phyloP scores from a whole-genome alignment of 352 stramenopile genomes.

The Phytopythium chamaehyphon region DNA sequence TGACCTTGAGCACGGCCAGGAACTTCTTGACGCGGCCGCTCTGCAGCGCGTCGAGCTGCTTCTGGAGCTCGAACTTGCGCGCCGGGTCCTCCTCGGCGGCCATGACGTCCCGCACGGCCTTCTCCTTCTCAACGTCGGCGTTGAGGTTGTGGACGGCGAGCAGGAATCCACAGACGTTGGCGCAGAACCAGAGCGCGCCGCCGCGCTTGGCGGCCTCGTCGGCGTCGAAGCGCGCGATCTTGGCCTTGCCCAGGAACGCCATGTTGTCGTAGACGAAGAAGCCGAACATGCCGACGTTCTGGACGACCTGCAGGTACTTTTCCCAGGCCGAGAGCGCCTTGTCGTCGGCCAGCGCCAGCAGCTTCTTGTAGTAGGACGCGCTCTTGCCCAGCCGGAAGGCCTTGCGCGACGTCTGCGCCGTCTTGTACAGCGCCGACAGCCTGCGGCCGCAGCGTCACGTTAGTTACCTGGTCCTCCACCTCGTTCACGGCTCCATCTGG shows the following conservation, averaged over 20 bases:
- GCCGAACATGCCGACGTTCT: conserved; percentile 79
- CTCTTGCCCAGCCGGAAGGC: conserved; percentile 85
- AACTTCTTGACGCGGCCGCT: conserved; percentile 76
- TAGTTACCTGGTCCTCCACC: no score
- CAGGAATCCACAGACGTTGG: conserved; percentile 77
- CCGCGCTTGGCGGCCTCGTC: conserved; percentile 60
- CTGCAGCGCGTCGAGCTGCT: conserved; percentile 58
- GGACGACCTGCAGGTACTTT: conserved; percentile 67
- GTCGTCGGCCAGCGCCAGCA: conserved; percentile 44
- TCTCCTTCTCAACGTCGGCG: conserved; percentile 76
- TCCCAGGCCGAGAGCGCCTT: conserved; percentile 45
- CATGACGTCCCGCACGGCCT: conserved; percentile 68
- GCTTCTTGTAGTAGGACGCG: conserved; percentile 78
- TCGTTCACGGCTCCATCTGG: no score
- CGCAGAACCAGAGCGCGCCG: conserved; percentile 81
- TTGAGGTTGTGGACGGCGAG: conserved; percentile 69
- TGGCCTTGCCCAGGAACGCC: conserved; percentile 79
- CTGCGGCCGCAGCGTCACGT: no score
- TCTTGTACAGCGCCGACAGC: conserved; percentile 74
- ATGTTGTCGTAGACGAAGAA: conserved; percentile 89
- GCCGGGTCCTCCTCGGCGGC: conserved; percentile 57
- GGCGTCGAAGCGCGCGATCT: conserved; percentile 61
- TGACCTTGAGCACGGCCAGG: conserved; percentile 75
- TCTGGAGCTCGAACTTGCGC: conserved; percentile 46
- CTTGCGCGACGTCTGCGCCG: conserved; percentile 78